Evolutionary conservation across 2,329 filamentous ascomycete species (phyloP), one percentile per base, ranked within the genome.

Genomic region (Aspergillus candidus): DNA sequence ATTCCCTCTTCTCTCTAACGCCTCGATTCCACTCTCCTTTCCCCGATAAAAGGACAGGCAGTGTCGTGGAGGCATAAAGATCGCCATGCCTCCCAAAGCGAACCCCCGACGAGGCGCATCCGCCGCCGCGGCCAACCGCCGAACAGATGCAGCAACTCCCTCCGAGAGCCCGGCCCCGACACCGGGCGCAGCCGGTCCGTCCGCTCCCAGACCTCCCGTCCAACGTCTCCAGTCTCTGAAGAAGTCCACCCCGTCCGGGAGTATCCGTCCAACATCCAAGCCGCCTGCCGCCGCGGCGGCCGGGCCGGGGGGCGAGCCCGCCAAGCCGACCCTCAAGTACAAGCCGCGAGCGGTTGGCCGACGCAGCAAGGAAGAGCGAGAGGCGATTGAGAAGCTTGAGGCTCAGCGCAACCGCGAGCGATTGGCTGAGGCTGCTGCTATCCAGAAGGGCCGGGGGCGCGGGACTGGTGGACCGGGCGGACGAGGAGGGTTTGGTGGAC

Each of bases 311-410:
- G 58, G 59, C 10, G 61, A 65, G 36, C 48, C 60, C 1, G 50
- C 60, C 2, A 69, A 68, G 43, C 66, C 67, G 6, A 59, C 58
- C 2, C 52, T 72, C 29, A 72, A 72, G 48, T 70, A 67, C 44
- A 63, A 69, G 49, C 71, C 71, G 4, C 68, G 66, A 38, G 61
- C 63, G 2, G 63, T 67, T 6, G 55, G 50, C 6, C 69, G 70
- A 11, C 66, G 68, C 38, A 70, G 66, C 48, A 71, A 72, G 52
- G 68, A 69, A 45, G 70, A 72, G 52, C 66, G 70, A 48, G 69
- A 72, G 34, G 66, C 63, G 8, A 62, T 67, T 1, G 65, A 70
- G 55, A 63, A 60, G 40, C 53, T 67, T 6, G 71, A 73, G 52
- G 65, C 64, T 37, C 61, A 71, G 52, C 61, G 68, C 17, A 41